Conservation (phyloP, 495 filamentous ascomycete genomes). For the Chaetomium tenue region DNA sequence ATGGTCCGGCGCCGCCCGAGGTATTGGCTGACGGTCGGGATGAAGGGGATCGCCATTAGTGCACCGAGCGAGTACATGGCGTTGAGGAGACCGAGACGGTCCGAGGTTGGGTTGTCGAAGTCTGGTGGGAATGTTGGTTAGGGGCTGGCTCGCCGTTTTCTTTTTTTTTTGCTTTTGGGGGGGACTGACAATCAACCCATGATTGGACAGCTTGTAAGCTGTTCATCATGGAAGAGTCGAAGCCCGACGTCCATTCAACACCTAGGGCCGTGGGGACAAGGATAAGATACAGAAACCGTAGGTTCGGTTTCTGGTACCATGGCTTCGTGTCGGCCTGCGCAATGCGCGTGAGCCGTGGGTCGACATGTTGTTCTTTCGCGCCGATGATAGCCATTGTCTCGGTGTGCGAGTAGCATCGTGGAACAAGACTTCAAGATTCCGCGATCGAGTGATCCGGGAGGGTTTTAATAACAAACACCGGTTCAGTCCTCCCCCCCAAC, state of each 20-base stretch:
- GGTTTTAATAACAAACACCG: background rate
- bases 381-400: conserved; percentile 30
- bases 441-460: background rate
- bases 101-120: conserved; percentile 40
- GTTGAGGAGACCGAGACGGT: conserved; percentile 40
- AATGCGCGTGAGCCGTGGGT: conserved; percentile 46
- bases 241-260: conserved; percentile 66
- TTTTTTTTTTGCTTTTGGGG: too few species aligned
- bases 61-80: conserved; percentile 46
- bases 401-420: background rate
- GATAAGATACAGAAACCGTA: conserved; percentile 60
- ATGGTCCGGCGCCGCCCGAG: conserved; percentile 57
- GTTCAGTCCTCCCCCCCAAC: background rate
- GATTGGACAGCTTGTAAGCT: conserved; percentile 58
- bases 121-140: conserved; percentile 21
- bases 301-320: conserved; percentile 65
- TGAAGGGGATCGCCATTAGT: conserved; percentile 52
- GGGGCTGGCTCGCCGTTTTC: background rate
- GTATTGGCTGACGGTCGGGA: conserved; percentile 51
- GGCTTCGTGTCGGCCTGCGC: conserved; percentile 50
- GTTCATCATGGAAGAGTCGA: conserved; percentile 65
- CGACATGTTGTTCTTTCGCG: conserved; percentile 31
- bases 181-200: conserved; percentile 54
- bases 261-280: conserved; percentile 64
- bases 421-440: background rate